Percentiles rank a stretch among this genome's conserved stretches.
phyloP scores from a whole-genome alignment of 352 stramenopile genomes.

The Pythium phragmitis region DNA sequence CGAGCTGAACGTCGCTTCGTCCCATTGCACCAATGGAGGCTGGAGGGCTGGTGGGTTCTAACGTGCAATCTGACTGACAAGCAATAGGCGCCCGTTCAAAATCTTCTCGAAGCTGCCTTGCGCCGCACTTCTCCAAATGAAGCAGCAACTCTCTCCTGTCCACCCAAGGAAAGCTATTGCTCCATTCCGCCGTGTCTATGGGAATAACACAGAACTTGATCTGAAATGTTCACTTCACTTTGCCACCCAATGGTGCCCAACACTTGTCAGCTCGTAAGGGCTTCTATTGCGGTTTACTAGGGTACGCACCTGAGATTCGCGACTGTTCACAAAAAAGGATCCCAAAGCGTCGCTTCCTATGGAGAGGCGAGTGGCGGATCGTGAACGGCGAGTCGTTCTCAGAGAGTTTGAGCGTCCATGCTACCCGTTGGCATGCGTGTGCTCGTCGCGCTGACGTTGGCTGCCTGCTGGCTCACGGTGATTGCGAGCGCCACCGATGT shows the following conservation, averaged over 20 bases:
- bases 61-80: not conserved
- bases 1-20: not conserved
- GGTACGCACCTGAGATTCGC: not conserved
- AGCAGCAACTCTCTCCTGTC: not conserved
- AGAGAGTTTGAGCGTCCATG: not conserved
- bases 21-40: too few species aligned
- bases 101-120: not conserved
- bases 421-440: not conserved
- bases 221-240: not conserved
- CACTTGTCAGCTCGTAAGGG: not conserved
- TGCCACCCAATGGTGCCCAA: not conserved
- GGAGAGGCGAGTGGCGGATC: not conserved
- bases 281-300: not conserved
- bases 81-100: not conserved
- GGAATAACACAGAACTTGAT: conserved; percentile 2
- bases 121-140: not conserved
- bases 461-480: conserved; percentile 6
- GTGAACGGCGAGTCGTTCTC: not conserved
- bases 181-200: conserved; percentile 1
- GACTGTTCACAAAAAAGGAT: not conserved
- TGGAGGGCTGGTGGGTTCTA: too few species aligned
- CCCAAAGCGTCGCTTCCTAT: conserved; percentile 2
- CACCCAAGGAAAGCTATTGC: not conserved
- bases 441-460: not conserved
- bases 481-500: not conserved